A percentile compares a stretch with the other conserved stretches of the same genome.
phyloP scores from a whole-genome alignment of 345 rosid species.

The Crucihimalaya himalaica region DNA sequence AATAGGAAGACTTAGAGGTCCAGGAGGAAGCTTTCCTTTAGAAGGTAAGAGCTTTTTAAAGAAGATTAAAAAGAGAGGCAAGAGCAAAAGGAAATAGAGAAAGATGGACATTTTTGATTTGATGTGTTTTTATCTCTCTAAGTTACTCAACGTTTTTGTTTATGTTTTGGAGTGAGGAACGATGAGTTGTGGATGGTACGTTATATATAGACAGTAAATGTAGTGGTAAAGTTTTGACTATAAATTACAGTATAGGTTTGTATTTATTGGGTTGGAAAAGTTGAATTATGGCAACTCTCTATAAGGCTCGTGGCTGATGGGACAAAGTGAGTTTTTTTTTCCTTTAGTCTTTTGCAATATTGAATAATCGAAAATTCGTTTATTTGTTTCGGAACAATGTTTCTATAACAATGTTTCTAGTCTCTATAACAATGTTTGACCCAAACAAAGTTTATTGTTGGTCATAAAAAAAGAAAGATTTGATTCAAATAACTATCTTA shows the following conservation, averaged over 20 bases:
- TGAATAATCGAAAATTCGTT: neutral
- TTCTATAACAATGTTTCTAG: no score
- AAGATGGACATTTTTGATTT: neutral
- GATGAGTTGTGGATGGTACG: slow-evolving; percentile 5
- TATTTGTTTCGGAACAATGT: neutral
- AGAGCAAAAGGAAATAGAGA: neutral
- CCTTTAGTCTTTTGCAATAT: neutral
- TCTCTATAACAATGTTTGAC: no score
- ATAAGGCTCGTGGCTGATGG: neutral
- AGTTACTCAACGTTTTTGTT: neutral
- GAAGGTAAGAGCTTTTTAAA: neutral
- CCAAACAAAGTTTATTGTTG: no score
- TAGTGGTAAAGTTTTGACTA: slow-evolving; percentile 30
- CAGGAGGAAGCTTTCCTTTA: slow-evolving; percentile 40
- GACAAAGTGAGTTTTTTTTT: neutral
- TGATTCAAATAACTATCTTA: no score
- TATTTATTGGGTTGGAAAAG: slow-evolving; percentile 12
- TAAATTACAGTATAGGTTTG: neutral
- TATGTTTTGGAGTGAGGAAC: slow-evolving; percentile 23
- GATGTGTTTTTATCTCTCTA: neutral
- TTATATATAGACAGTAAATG: slow-evolving; percentile 10
- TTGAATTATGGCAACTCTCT: slow-evolving; percentile 8
- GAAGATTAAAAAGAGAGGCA: neutral
- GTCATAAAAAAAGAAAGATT: no score
- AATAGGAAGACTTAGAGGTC: slow-evolving; percentile 47